Evolutionary conservation across 2,329 filamentous ascomycete species (phyloP).

Genomic region (Tetracladium maxilliforme): DNA sequence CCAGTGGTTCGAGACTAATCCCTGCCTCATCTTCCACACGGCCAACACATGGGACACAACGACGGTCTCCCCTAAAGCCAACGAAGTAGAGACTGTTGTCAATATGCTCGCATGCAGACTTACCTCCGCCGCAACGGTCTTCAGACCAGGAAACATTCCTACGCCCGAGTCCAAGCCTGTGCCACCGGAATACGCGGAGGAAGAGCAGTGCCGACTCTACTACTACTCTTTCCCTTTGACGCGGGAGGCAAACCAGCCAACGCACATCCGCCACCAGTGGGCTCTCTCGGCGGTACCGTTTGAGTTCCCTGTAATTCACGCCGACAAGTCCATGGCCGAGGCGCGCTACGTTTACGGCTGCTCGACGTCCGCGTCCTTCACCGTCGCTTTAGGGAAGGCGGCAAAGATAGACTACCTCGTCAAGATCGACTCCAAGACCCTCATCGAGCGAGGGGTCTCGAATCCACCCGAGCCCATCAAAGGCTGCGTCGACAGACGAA

Average conservation of each 20-base stretch:
- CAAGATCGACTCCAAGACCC: slow-evolving; percentile 39
- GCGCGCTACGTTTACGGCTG: slow-evolving; percentile 54
- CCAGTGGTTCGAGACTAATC: slow-evolving; percentile 52
- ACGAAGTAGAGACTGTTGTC: slow-evolving; percentile 24
- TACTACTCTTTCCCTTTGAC: slow-evolving; percentile 58
- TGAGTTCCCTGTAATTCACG: slow-evolving; percentile 49
- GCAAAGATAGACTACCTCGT: slow-evolving; percentile 52
- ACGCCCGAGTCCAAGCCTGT: slow-evolving; percentile 28
- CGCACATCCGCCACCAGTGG: slow-evolving; percentile 42
- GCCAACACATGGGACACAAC: slow-evolving; percentile 54
- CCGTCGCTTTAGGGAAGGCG: slow-evolving; percentile 44
- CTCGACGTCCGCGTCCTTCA: slow-evolving; percentile 41
- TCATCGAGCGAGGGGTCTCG: slow-evolving; percentile 36
- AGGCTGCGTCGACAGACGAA: slow-evolving; percentile 46
- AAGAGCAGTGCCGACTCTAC: slow-evolving; percentile 55
- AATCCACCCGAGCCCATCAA: slow-evolving; percentile 31
- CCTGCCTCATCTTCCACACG: slow-evolving; percentile 59
- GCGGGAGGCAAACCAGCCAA: slow-evolving; percentile 3
- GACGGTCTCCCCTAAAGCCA: slow-evolving; percentile 7
- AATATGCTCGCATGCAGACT: slow-evolving; percentile 53
- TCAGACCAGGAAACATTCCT: slow-evolving; percentile 46
- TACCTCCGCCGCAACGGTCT: slow-evolving; percentile 50
- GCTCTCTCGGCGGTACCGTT: slow-evolving; percentile 50
- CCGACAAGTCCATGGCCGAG: slow-evolving; percentile 35
- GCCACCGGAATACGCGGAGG: slow-evolving; percentile 27